Base-by-base conservation (phyloP, 495 filamentous ascomycete genomes). In the Tuber indicum region DNA sequence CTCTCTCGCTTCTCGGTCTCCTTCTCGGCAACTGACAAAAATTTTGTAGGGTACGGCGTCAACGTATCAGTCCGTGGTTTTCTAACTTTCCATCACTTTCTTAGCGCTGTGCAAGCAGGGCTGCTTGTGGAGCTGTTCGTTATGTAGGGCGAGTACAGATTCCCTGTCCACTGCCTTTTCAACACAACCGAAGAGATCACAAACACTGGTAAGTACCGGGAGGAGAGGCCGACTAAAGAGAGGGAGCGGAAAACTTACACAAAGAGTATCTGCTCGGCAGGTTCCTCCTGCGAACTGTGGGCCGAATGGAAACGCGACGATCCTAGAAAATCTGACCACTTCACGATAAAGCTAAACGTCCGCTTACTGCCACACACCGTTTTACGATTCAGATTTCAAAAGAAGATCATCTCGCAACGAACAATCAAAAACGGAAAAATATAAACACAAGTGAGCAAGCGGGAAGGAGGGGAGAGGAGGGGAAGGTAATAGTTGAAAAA, bases 51-150 rank as follows among this genome's bases (percentile, higher is more conserved):
- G 62, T 49, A 47, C 74, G 45, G 42, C 44, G 42, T 80, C 76
- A 77, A 80, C 71, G 78, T 80, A 75, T 74, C 78, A 72, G 70
- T 76, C 71, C 73, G 78, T 80, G 52, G 44, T 39, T 71, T 79
- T 71, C 71, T 16, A 66, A 36, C 26, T 26, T 66, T 66, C 58
- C 32, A 66, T 36, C 58, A 66, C 58, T 26, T 66, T 72, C 75
- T 74, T 79, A 74, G 77, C 74, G 77, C 75, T 73, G 46, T 44
- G 77, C 69, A 69, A 77, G 46, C 77, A 76, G 73, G 77, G 77
- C 58, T n/a, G 26, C n/a, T 32, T 36, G 26, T 36, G 58, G 26
- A 66, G 58, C 14, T 36, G 26, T 66, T 19, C 26, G 26, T 66
- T 66, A 12, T 36, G 58, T 36, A 36, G 58, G 58, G 58, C 58